Evolutionary conservation across 257 asterid genomes (phyloP).

Genomic region (Solanum ossicruentum): DNA sequence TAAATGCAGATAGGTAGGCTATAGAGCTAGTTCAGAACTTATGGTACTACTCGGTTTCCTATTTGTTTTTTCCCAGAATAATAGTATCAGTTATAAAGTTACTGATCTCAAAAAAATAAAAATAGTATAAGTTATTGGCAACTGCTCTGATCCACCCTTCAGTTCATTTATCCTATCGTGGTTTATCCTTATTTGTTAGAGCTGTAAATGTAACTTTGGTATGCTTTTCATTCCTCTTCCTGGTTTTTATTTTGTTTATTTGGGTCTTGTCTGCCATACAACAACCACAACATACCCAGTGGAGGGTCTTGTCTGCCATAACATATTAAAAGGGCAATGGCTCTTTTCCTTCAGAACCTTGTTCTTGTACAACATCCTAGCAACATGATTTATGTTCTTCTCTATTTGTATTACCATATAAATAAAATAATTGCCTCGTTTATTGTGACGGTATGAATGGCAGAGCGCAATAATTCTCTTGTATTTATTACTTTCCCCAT

Average conservation of each 20-base stretch:
- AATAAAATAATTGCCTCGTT: neutral
- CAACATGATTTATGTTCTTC: neutral
- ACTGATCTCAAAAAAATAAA: too few species aligned
- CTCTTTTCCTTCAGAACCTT: neutral
- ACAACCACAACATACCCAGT: too few species aligned
- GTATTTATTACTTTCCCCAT: neutral
- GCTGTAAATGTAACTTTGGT: neutral
- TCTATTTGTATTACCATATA: neutral
- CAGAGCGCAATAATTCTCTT: neutral
- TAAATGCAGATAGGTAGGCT: slow-evolving; percentile 90
- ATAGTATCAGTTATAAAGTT: neutral
- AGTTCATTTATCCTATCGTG: neutral
- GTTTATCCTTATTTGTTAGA: neutral
- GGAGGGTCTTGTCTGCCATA: neutral
- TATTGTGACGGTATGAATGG: neutral
- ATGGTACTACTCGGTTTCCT: neutral
- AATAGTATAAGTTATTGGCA: neutral
- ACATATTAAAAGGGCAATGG: neutral
- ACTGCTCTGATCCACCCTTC: neutral
- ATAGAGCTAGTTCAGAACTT: slow-evolving; percentile 3
- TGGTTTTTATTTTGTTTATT: neutral
- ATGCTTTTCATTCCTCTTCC: neutral
- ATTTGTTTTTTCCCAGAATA: neutral
- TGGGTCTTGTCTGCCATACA: too few species aligned
- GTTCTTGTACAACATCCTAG: neutral